Percentiles rank a stretch among this genome's conserved stretches.
Conservation (phyloP, 805 yeast species). For the Pichia exigua region DNA sequence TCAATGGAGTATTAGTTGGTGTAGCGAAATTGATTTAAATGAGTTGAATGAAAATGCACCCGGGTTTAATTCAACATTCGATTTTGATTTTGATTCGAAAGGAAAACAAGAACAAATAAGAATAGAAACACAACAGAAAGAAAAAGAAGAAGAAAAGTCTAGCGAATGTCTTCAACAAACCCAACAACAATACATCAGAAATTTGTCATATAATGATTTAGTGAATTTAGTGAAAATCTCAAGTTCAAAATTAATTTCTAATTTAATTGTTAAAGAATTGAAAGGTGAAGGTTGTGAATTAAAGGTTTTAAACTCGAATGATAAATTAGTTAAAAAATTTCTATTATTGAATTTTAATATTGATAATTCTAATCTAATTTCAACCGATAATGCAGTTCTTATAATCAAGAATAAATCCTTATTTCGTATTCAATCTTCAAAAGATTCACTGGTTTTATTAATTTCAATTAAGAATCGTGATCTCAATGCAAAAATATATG, state of each 20-base stretch:
- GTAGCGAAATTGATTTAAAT: slow-evolving; percentile 24
- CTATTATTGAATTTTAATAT: slow-evolving; percentile 24
- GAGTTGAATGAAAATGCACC: slow-evolving; percentile 4
- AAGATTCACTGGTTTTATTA: slow-evolving; percentile 27
- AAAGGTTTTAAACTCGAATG: slow-evolving; percentile 23
- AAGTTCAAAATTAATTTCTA: slow-evolving; percentile 41
- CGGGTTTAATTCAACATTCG: background rate
- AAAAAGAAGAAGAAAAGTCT: background rate
- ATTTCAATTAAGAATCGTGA: slow-evolving; percentile 22
- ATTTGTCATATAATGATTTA: slow-evolving; percentile 27
- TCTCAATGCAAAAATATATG: slow-evolving; percentile 28
- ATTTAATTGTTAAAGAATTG: slow-evolving; percentile 46
- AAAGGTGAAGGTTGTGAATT: slow-evolving; percentile 32
- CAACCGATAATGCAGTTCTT: slow-evolving; percentile 24
- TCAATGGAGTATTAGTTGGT: slow-evolving; percentile 51
- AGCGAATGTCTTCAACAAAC: background rate
- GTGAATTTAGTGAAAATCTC: slow-evolving; percentile 34
- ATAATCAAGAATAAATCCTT: slow-evolving; percentile 30
- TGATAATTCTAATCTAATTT: background rate
- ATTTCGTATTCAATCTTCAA: slow-evolving; percentile 30
- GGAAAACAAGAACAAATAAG: background rate
- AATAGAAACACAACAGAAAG: background rate
- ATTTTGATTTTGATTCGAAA: background rate
- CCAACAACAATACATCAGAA: background rate
- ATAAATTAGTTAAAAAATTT: slow-evolving; percentile 16